A percentile compares a stretch with the other conserved stretches of the same genome.
Evolutionary conservation across 2,329 filamentous ascomycete species (phyloP).

Genomic region (Exophiala spinifera): DNA sequence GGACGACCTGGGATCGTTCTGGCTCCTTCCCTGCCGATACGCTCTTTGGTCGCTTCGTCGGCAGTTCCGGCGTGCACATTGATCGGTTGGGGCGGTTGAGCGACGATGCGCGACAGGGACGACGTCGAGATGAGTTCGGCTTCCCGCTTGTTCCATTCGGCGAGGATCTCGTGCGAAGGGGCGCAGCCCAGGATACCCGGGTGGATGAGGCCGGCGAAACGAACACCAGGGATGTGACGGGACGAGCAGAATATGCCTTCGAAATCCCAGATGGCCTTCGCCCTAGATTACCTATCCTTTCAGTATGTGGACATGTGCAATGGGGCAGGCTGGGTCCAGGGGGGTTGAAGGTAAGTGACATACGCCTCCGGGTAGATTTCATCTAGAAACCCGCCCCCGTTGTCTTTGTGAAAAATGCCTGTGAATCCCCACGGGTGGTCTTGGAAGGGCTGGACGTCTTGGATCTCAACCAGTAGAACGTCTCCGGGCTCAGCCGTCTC

Average conservation of each 20-base stretch:
- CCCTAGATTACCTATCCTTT: slow-evolving; percentile 44
- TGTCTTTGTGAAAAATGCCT: slow-evolving; percentile 72
- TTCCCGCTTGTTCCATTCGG: slow-evolving; percentile 81
- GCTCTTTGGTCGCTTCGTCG: slow-evolving; percentile 56
- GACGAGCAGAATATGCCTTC: slow-evolving; percentile 78
- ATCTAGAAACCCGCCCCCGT: slow-evolving; percentile 86
- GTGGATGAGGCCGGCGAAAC: slow-evolving; percentile 85
- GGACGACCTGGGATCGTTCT: slow-evolving; percentile 80
- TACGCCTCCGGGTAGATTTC: slow-evolving; percentile 81
- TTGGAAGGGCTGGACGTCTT: slow-evolving; percentile 85
- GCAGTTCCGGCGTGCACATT: slow-evolving; percentile 72
- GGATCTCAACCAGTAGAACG: slow-evolving; percentile 81
- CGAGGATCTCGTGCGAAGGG: slow-evolving; percentile 72
- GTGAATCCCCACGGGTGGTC: slow-evolving; percentile 89
- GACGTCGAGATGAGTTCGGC: slow-evolving; percentile 69
- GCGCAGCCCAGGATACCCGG: slow-evolving; percentile 89
- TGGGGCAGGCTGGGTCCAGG: background rate
- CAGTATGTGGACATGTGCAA: background rate
- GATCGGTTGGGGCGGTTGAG: slow-evolving; percentile 68
- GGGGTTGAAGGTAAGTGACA: background rate
- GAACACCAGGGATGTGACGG: slow-evolving; percentile 80
- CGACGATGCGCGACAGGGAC: slow-evolving; percentile 67
- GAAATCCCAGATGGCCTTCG: slow-evolving; percentile 74
- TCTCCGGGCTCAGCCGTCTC: slow-evolving; percentile 82
- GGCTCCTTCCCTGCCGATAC: slow-evolving; percentile 73